Conservation (phyloP, 306 rosid species). For the Oxytropis ochrocephala region DNA sequence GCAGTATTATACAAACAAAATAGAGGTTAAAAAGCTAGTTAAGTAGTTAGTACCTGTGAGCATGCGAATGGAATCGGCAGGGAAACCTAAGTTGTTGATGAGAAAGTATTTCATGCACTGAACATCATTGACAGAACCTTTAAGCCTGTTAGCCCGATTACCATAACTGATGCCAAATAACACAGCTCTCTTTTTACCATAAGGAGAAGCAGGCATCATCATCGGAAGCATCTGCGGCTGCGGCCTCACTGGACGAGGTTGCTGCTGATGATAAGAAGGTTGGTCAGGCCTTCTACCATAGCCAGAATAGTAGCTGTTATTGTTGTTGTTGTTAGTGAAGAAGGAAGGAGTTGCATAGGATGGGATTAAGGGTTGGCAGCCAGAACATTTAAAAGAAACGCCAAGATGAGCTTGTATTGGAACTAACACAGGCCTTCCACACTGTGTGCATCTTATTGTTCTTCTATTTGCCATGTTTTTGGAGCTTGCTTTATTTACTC, state of each 20-base stretch:
- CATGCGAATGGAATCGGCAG: slow-evolving; percentile 41
- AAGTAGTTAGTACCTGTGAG: slow-evolving; percentile 43
- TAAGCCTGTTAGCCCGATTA: not conserved
- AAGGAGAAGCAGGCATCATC: slow-evolving; percentile 19
- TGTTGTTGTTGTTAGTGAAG: not conserved
- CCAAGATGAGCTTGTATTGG: slow-evolving; percentile 4
- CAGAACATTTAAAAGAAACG: slow-evolving; percentile 7
- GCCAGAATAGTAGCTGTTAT: not conserved
- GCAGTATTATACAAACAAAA: not conserved
- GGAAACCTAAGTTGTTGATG: slow-evolving; percentile 33
- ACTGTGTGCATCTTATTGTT: slow-evolving; percentile 22
- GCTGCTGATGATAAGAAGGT: not conserved
- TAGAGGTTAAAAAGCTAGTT: no score
- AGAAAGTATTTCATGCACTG: slow-evolving; percentile 48
- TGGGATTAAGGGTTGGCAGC: not conserved
- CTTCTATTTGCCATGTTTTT: slow-evolving; percentile 24
- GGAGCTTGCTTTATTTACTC: not conserved
- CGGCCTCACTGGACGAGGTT: not conserved
- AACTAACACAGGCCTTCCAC: slow-evolving; percentile 21
- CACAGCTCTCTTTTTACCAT: slow-evolving; percentile 31
- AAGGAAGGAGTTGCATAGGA: not conserved
- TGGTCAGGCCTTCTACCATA: slow-evolving; percentile 1
- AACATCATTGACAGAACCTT: slow-evolving; percentile 50
- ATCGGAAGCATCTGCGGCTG: not conserved
- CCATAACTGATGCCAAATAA: slow-evolving; percentile 27